Percentiles rank a stretch among this genome's conserved stretches.
Conservation (phyloP, 768 basidiomycete genomes). For the Phanerodontia chrysosporium region DNA sequence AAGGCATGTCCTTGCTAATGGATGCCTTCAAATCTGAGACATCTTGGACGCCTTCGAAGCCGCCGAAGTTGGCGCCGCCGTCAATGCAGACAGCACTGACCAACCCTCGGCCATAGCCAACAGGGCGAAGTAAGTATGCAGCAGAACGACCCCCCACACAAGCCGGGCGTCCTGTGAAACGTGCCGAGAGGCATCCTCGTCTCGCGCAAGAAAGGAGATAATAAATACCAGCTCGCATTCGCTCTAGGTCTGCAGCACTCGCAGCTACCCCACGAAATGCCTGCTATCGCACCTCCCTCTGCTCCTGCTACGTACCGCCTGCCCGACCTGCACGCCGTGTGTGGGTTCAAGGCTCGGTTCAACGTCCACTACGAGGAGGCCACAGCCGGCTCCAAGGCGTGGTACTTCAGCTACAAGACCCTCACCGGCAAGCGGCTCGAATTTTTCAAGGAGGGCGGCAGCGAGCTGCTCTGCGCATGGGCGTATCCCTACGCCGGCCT, state of each 20-base stretch:
- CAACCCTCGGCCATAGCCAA: no score
- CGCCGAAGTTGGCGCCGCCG: no score
- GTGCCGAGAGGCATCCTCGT: no score
- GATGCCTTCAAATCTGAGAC: no score
- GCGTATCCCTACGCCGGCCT: conserved; percentile 56
- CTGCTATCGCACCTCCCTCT: not conserved
- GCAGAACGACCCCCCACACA: no score
- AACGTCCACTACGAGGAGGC: conserved; percentile 56
- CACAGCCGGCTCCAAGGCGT: conserved; percentile 52
- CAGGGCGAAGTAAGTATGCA: no score
- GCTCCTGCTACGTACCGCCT: conserved; percentile 34
- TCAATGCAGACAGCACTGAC: no score
- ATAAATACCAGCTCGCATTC: no score
- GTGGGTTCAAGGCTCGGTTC: conserved; percentile 41
- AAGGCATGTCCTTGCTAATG: no score
- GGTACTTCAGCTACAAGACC: conserved; percentile 57
- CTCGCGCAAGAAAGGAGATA: no score
- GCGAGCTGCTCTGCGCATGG: conserved; percentile 58
- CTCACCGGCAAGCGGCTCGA: conserved; percentile 57
- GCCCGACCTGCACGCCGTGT: conserved; percentile 50
- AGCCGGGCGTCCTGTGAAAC: no score
- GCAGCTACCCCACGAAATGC: not conserved
- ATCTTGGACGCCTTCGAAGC: no score
- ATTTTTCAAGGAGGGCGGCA: conserved; percentile 56
- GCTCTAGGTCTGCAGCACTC: not conserved